A percentile compares a stretch with the other conserved stretches of the same genome.
Evolutionary conservation across 352 stramenopile genomes (phyloP).

Genomic region (Globisporangium carolinianum): DNA sequence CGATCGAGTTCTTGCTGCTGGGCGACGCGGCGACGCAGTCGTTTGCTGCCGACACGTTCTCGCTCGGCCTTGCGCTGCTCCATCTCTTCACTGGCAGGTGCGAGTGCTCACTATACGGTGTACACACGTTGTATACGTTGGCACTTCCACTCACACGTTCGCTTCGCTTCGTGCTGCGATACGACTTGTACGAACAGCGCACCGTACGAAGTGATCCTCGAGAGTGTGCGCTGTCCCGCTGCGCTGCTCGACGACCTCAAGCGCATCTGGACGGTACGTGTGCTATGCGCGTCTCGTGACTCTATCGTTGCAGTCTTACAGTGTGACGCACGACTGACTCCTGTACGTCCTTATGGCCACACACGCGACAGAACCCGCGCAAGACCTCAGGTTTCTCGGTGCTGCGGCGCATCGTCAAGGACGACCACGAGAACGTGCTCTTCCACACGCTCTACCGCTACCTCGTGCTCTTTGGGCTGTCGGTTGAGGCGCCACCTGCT

Average conservation of each 20-base stretch:
- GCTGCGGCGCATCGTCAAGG: slow-evolving; percentile 45
- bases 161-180: too few species aligned
- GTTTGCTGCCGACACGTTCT: slow-evolving; percentile 94
- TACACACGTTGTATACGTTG: too few species aligned
- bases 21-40: slow-evolving; percentile 88
- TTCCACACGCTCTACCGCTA: slow-evolving; percentile 96
- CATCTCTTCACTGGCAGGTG: slow-evolving; percentile 95
- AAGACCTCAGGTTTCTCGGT: slow-evolving; percentile 65
- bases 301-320: too few species aligned
- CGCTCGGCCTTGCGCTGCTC: slow-evolving; percentile 92
- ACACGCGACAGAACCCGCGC: slow-evolving; percentile 20
- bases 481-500: slow-evolving; percentile 38
- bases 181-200: slow-evolving; percentile 25
- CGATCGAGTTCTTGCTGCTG: slow-evolving; percentile 93
- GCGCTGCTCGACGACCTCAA: slow-evolving; percentile 79
- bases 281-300: not conserved
- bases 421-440: slow-evolving; percentile 80
- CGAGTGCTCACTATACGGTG: not conserved
- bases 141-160: too few species aligned
- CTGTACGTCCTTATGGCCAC: too few species aligned
- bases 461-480: slow-evolving; percentile 94
- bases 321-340: not conserved
- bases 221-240: slow-evolving; percentile 87
- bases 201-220: slow-evolving; percentile 98
- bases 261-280: slow-evolving; percentile 82